Evolutionary conservation across 2,329 filamentous ascomycete genomes (phyloP).

Genomic region (Polytolypa hystricis): DNA sequence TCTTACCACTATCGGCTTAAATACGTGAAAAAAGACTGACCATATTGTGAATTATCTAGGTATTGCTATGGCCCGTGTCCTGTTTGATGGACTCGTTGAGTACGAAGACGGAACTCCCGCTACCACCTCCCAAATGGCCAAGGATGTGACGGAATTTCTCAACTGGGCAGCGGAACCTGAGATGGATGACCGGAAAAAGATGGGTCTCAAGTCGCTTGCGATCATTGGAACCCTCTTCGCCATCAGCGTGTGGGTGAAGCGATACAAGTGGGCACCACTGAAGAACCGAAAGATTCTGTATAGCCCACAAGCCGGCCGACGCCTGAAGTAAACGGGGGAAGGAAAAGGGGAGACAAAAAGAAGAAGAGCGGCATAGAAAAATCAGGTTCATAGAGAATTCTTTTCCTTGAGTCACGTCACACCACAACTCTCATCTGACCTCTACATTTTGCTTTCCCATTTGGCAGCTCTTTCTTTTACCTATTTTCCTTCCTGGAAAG

Average conservation of each 20-base stretch:
- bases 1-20: no score
- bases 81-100: conserved; percentile 94
- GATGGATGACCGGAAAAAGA: conserved; percentile 99
- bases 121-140: conserved; percentile 97
- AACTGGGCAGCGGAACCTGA: conserved; percentile 99
- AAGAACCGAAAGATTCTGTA: conserved; percentile 94
- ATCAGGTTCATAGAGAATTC: neutral
- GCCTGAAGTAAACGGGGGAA: conserved; percentile 15
- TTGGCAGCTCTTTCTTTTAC: neutral
- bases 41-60: no score
- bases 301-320: conserved; percentile 52
- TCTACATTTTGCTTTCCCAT: neutral
- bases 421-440: neutral
- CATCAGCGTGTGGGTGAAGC: conserved; percentile 93
- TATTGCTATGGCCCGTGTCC: conserved; percentile 96
- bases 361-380: neutral
- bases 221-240: conserved; percentile 70
- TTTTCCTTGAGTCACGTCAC: neutral
- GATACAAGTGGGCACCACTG: conserved; percentile 96
- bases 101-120: conserved; percentile 95
- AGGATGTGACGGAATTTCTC: conserved; percentile 96
- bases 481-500: no score
- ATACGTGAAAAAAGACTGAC: no score
- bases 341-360: neutral
- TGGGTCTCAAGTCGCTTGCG: conserved; percentile 93